Base-by-base conservation (phyloP, 2,329 filamentous ascomycete species). In the Lasiodiplodia gonubiensis region DNA sequence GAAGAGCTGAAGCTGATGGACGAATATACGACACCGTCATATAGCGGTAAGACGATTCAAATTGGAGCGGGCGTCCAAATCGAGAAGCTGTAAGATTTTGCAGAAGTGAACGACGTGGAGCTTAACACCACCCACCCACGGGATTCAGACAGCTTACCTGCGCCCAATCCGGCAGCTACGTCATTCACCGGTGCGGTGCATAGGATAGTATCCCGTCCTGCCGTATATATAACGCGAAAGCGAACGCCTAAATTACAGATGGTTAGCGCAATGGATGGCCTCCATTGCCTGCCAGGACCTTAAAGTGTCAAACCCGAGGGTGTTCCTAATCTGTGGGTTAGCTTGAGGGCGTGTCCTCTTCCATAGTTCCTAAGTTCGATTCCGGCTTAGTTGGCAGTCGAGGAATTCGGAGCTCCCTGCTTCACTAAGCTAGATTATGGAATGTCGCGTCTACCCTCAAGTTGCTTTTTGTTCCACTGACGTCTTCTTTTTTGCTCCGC, bases 1-100 rank as follows among this genome's bases (percentile, higher is more conserved):
- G 76, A 76, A 66, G 73, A 76, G 4, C 70, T 74, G 68, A 71
- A 23, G 54, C 78, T 77, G 42, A 70, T 39, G 49, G 77, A 77
- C 37, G 69, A 76, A 8, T 67, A 75, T 35, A 77, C 76, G 57
- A 70, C 55, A 11, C 68, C 70, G 51, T 33, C 69, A 4, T 76
- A 76, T 67, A 72, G 68, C 27, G 69, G 75, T 21, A 72, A 73
- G 76, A 76, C 66, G 70, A 72, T 39, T 59, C 68, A 11, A 67
- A 72, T 78, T 16, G 75, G 73, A 46, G 72, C 75, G 3, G 75
- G 75, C 8, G 71, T 76, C 6, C 77, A 79, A 53, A 75, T 73
- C 6, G 69, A 74, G 30, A 75, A 78, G 59, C 67, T 72, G 21
- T 68, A 71, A 25, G 69, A 70, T 48, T 76, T 70, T 18, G 73